These are phyloP conservation scores for Breviolum minutum DNA, from an alignment of 73 alveolate genomes.

Conservation along the genomic window DNA sequence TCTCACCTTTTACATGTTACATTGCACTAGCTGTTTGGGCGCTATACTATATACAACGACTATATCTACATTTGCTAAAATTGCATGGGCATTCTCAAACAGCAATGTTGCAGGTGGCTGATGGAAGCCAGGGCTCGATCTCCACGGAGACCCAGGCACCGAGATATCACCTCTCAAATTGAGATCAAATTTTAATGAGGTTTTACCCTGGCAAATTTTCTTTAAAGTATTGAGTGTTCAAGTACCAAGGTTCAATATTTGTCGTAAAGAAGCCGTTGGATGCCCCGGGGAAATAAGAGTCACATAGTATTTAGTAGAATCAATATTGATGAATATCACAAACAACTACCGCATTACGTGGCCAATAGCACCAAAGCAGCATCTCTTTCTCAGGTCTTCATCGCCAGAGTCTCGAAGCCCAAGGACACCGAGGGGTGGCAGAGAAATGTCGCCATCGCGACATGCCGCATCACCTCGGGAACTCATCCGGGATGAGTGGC, in stretches of 20 bases:
- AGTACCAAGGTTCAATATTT: too few relatives aligned
- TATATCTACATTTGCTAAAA: too few relatives aligned
- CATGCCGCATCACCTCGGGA: slow-evolving; percentile 22
- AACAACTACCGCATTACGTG: not conserved
- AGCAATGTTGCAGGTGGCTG: slow-evolving; percentile 21
- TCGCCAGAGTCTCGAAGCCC: slow-evolving; percentile 9
- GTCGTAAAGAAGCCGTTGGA: too few relatives aligned
- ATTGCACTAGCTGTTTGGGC: too few relatives aligned
- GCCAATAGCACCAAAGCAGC: too few relatives aligned
- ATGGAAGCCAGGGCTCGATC: slow-evolving; percentile 34
- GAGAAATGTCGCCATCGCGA: slow-evolving; percentile 2
- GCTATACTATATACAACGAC: too few relatives aligned
- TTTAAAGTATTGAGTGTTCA: too few relatives aligned
- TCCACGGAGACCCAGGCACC: not conserved
- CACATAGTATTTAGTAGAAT: not conserved
- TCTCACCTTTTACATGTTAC: too few relatives aligned
- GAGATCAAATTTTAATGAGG: too few relatives aligned
- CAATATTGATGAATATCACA: not conserved
- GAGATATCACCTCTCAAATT: too few relatives aligned
- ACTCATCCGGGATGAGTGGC: slow-evolving; percentile 51
- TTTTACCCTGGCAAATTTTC: not conserved
- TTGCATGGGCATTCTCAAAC: too few relatives aligned
- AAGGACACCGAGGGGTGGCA: slow-evolving; percentile 1
- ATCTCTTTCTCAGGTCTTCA: not conserved
- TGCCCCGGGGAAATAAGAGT: too few relatives aligned